Conservation (phyloP, 1,284 basidiomycete species). For the Irpex lacteus region DNA sequence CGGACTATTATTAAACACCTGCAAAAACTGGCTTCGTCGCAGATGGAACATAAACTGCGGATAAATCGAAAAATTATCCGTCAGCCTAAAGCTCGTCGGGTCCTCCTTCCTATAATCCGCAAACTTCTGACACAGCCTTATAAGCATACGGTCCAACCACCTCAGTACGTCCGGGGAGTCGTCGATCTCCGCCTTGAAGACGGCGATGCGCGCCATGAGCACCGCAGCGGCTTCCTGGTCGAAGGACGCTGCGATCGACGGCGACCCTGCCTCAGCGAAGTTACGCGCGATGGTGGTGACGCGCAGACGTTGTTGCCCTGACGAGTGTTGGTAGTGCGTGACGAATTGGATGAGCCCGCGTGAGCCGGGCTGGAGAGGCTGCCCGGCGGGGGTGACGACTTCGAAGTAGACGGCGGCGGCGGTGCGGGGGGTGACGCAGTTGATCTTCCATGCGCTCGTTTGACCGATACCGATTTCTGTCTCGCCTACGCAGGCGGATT, state of each 20-base stretch:
- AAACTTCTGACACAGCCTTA: slow-evolving; percentile 98
- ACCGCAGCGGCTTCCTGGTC: slow-evolving; percentile 95
- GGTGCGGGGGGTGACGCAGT: slow-evolving; percentile 86
- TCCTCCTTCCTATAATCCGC: slow-evolving; percentile 99
- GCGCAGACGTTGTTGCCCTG: slow-evolving; percentile 90
- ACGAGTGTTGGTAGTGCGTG: slow-evolving; percentile 97
- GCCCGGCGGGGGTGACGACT: slow-evolving; percentile 97
- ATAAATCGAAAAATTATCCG: slow-evolving; percentile 98
- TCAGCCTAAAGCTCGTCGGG: slow-evolving; percentile 88
- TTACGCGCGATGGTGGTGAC: slow-evolving; percentile 97
- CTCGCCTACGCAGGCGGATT: slow-evolving; percentile 95
- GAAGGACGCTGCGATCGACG: slow-evolving; percentile 90
- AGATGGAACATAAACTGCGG: slow-evolving; percentile 99
- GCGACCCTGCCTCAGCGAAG: slow-evolving; percentile 96
- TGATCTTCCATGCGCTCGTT: slow-evolving; percentile 99
- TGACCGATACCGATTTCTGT: slow-evolving; percentile 99
- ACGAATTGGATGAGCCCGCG: slow-evolving; percentile 98
- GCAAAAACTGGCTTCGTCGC: slow-evolving; percentile 95
- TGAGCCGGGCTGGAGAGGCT: slow-evolving; percentile 88
- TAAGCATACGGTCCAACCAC: slow-evolving; percentile 99
- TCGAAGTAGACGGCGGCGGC: slow-evolving; percentile 97
- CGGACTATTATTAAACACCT: slow-evolving; percentile 99
- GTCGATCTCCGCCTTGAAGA: slow-evolving; percentile 99
- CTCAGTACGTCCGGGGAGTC: slow-evolving; percentile 96
- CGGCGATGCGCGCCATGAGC: slow-evolving; percentile 97